Evolutionary conservation across 2,329 filamentous ascomycete genomes (phyloP), one percentile per base, ranked within the genome.

Genomic region (Fusarium decemcellulare): DNA sequence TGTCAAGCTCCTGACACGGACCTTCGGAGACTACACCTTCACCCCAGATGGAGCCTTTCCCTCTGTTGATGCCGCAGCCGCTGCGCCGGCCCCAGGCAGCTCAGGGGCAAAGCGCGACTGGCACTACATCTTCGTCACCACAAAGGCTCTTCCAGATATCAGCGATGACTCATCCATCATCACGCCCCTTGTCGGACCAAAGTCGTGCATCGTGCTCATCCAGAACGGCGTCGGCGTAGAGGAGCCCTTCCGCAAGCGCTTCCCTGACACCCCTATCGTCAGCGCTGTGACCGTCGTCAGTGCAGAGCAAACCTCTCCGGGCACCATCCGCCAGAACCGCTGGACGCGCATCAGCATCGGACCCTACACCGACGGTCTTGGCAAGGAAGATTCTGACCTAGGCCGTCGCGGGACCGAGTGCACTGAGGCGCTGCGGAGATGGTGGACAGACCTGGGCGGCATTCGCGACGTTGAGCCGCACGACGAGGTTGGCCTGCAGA

Each of bases 191-290:
- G 86, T 93, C 15, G 79, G 82, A 0, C 77, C 83, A 3, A 75
- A 77, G 37, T 88, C 89, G 2, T 85, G 85, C 47, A 87, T 93
- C 65, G 88, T 92, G 14, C 83, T 92, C 54, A 90, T 92, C 67
- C 91, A 92, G 77, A 92, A 92, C 75, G 91, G 91, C 23, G 83
- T 92, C 16, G 90, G 90, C n/a, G 89, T 92, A 16, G 91, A 93
- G 76, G 86, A 85, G 12, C 90, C 90, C 6, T 93, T 92, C 78
- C 80, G 84, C 32, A 80, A 81, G 54, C 85, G 90, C 6, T 93
- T 93, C 72, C 88, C 90, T 0, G 47, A 75, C 4, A 87, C 85
- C 2, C 84, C 87, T 2, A 88, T 93, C 48, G 80, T 93, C 62
- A 91, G 87, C 71, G 91, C 88, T 27, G 91, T 93, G 32, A 93